Evolutionary conservation across 2,329 filamentous ascomycete species (phyloP).

Genomic region (Dactylella cylindrospora): DNA sequence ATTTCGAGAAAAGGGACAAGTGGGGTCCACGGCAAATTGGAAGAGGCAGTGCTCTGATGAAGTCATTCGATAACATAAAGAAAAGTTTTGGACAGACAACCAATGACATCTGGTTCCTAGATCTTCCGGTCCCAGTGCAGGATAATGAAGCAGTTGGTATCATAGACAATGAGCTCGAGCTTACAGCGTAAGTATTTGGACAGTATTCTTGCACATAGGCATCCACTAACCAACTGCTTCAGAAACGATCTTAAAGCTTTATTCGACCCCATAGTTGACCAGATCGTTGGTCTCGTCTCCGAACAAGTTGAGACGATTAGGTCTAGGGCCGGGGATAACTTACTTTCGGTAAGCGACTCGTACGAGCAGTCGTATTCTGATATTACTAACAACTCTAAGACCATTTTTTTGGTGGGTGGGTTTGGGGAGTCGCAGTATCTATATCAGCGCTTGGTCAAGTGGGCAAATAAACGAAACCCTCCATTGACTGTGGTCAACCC

Average conservation of each 20-base stretch:
- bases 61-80: slow-evolving; percentile 39
- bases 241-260: slow-evolving; percentile 32
- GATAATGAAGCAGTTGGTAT: slow-evolving; percentile 40
- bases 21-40: slow-evolving; percentile 26
- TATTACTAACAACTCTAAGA: slow-evolving; percentile 3
- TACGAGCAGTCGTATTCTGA: too few species aligned
- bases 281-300: slow-evolving; percentile 17
- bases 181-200: slow-evolving; percentile 13
- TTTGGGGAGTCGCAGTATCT: slow-evolving; percentile 39
- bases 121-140: slow-evolving; percentile 26
- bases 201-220: neutral
- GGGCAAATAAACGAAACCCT: neutral
- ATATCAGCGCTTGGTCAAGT: slow-evolving; percentile 1
- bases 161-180: slow-evolving; percentile 33
- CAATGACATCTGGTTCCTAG: slow-evolving; percentile 4
- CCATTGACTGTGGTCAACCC: slow-evolving; percentile 24
- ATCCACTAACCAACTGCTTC: neutral
- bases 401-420: slow-evolving; percentile 29
- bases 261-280: slow-evolving; percentile 40
- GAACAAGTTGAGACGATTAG: slow-evolving; percentile 13
- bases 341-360: neutral
- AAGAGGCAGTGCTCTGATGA: slow-evolving; percentile 33
- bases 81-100: slow-evolving; percentile 31
- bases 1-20: slow-evolving; percentile 10
- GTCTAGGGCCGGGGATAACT: neutral